These are phyloP conservation scores for Diaporthe sp. DNA, from an alignment of 2,329 filamentous ascomycete species.

Conservation along the genomic window DNA sequence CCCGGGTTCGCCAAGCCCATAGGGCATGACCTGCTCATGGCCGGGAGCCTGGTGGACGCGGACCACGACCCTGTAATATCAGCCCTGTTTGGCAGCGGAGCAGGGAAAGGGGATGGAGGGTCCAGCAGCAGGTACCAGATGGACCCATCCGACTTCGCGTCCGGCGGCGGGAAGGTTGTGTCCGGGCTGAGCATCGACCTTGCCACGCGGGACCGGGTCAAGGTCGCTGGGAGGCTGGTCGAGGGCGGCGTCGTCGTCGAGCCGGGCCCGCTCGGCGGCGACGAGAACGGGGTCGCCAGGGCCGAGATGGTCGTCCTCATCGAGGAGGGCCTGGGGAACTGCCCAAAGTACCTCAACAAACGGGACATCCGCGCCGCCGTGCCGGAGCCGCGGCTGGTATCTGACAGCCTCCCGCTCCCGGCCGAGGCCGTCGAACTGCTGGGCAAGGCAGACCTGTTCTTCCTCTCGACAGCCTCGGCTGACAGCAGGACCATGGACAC, in stretches of 20 bases:
- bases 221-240: conserved; percentile 78
- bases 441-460: conserved; percentile 78
- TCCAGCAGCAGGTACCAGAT: conserved; percentile 59
- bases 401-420: conserved; percentile 59
- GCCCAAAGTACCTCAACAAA: conserved; percentile 88
- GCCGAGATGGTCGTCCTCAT: conserved; percentile 75
- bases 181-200: conserved; percentile 74
- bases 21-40: conserved; percentile 73
- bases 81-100: conserved; percentile 63
- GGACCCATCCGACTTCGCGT: conserved; percentile 49
- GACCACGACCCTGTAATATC: conserved; percentile 78
- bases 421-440: conserved; percentile 71
- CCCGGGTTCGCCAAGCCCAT: conserved; percentile 76
- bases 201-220: conserved; percentile 77
- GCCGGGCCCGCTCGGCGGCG: conserved; percentile 46
- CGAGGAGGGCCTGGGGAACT: conserved; percentile 83
- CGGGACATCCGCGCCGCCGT: conserved; percentile 71
- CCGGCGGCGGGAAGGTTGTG: conserved; percentile 56
- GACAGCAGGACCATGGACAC: conserved; percentile 82
- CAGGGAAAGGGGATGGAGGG: conserved; percentile 46
- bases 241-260: conserved; percentile 67
- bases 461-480: conserved; percentile 73
- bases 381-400: conserved; percentile 62
- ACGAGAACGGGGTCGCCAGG: conserved; percentile 48
- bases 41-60: conserved; percentile 72